Evolutionary conservation across 768 basidiomycete genomes (phyloP).

Genomic region (Cystobasidium tubakii): DNA sequence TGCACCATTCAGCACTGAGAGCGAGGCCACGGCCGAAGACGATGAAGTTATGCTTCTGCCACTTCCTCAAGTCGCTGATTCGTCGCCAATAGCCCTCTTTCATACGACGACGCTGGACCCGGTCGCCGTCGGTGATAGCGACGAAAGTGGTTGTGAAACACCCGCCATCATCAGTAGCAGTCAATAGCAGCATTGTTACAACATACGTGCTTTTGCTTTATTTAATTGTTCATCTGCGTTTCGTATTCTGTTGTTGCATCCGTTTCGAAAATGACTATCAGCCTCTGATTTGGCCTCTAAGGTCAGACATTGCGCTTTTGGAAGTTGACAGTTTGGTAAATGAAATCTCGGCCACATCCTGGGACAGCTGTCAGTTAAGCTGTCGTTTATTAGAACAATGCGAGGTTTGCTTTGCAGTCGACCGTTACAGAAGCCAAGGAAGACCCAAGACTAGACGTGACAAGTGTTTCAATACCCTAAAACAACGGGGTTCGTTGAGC

Average conservation of each 20-base stretch:
- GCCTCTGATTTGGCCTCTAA: too few species aligned
- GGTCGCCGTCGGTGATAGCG: neutral
- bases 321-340: too few species aligned
- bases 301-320: too few species aligned
- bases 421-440: neutral
- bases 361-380: too few species aligned
- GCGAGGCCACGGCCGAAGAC: neutral
- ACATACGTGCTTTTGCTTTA: neutral
- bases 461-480: neutral
- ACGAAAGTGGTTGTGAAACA: neutral
- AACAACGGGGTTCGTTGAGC: neutral
- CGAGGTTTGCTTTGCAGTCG: constrained; percentile 2
- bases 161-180: constrained; percentile 10
- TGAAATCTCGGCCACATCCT: too few species aligned
- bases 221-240: too few species aligned
- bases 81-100: neutral
- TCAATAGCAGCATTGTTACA: neutral
- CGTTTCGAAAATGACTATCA: too few species aligned
- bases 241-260: too few species aligned
- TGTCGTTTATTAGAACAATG: neutral
- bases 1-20: neutral
- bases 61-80: neutral
- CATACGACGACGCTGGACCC: neutral
- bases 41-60: neutral
- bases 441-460: neutral